Evolutionary conservation across 2,329 filamentous ascomycete species (phyloP).

Genomic region (Alternaria tenuissima): DNA sequence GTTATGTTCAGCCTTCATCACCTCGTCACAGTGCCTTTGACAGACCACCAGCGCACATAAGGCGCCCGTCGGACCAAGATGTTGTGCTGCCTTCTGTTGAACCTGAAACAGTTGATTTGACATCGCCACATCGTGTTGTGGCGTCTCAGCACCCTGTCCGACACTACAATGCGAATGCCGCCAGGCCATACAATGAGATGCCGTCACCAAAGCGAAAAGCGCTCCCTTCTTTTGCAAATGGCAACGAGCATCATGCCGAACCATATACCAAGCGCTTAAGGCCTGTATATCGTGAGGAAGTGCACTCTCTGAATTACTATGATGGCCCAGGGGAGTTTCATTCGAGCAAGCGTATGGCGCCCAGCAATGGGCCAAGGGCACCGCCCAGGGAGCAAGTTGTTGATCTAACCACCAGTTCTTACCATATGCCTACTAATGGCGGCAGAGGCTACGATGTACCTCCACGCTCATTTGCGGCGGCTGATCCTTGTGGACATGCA

Average conservation of each 20-base stretch:
- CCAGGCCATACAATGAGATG: conserved; percentile 14
- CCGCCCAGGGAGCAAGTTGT: conserved; percentile 25
- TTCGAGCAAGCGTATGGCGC: conserved; percentile 19
- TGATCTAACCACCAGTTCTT: conserved; percentile 40
- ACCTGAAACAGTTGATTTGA: conserved; percentile 33
- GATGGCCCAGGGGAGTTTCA: conserved; percentile 2
- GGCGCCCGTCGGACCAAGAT: conserved; percentile 43
- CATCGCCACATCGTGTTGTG: conserved; percentile 23
- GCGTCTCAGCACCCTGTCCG: conserved; percentile 14
- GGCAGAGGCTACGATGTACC: conserved; percentile 15
- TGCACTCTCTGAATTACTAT: conserved; percentile 6
- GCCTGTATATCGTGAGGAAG: conserved; percentile 22
- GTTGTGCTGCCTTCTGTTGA: conserved; percentile 47
- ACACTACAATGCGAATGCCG: conserved; percentile 11
- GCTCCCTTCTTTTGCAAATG: conserved; percentile 16
- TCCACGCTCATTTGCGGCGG: conserved; percentile 12
- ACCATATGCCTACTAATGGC: conserved; percentile 13
- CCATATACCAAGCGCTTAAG: conserved; percentile 23
- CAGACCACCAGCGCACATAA: conserved; percentile 24
- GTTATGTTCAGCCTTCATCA: conserved; percentile 20
- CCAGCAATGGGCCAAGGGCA: conserved; percentile 16
- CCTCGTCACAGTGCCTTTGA: conserved; percentile 23
- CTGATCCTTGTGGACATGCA: conserved; percentile 16
- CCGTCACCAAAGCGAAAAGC: conserved; percentile 32
- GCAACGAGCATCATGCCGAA: conserved; percentile 14